Percentiles rank a stretch among this genome's conserved stretches.
Evolutionary conservation across 441 rosid species (phyloP).

Genomic region (Mallotus repandus): DNA sequence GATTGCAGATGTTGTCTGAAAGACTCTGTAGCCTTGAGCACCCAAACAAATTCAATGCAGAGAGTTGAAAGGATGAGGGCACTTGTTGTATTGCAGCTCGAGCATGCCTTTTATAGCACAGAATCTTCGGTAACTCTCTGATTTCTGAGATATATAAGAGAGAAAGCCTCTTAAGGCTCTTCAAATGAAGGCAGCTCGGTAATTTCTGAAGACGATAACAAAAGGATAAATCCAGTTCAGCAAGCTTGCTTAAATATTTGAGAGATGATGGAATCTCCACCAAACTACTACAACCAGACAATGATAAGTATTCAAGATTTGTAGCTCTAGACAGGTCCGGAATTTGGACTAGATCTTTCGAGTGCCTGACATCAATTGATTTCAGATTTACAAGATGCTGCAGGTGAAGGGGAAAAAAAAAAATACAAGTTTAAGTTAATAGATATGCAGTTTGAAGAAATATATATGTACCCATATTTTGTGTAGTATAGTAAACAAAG

Average conservation of each 20-base stretch:
- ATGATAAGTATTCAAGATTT: background rate
- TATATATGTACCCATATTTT: background rate
- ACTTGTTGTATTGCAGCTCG: background rate
- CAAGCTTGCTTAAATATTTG: constrained; percentile 3
- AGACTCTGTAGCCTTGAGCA: background rate
- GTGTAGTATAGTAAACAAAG: background rate
- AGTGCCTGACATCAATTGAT: constrained; percentile 12
- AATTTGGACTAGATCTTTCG: background rate
- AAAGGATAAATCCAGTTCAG: background rate
- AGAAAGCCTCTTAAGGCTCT: background rate
- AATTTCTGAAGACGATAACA: background rate
- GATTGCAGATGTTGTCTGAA: background rate
- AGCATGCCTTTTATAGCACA: background rate
- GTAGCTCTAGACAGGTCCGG: constrained; percentile 9
- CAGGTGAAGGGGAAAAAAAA: too few relatives aligned
- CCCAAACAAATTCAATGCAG: background rate
- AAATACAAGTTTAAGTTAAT: background rate
- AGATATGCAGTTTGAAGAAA: background rate
- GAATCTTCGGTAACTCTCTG: background rate
- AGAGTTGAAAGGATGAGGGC: constrained; percentile 2
- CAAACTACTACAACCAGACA: constrained; percentile 7
- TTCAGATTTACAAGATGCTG: constrained; percentile 12
- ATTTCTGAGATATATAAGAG: background rate
- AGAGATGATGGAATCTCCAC: background rate
- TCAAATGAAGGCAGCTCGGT: background rate